phyloP scores from a whole-genome alignment of 202 grass and related monocot genomes.

The Eragrostis tef region DNA sequence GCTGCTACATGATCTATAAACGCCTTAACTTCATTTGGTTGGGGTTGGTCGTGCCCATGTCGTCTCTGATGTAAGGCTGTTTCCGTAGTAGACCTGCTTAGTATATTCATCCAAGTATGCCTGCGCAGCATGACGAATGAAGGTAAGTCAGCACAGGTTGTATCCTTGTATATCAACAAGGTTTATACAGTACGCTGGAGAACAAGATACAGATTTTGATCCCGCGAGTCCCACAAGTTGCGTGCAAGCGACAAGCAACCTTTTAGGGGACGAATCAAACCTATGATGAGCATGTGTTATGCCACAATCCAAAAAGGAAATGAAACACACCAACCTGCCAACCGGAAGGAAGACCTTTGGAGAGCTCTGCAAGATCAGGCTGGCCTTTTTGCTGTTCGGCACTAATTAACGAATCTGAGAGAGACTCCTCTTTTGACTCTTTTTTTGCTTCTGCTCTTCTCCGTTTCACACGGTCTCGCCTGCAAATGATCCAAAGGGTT shows the following conservation, averaged over 20 bases:
- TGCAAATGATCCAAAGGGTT: slow-evolving; percentile 42
- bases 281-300: background rate
- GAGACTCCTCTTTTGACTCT: slow-evolving; percentile 24
- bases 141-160: background rate
- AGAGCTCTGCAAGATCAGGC: slow-evolving; percentile 71
- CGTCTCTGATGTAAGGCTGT: slow-evolving; percentile 78
- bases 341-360: slow-evolving; percentile 78
- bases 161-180: background rate
- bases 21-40: slow-evolving; percentile 43
- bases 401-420: background rate
- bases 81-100: slow-evolving; percentile 88
- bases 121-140: slow-evolving; percentile 37
- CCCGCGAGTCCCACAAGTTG: background rate
- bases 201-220: background rate
- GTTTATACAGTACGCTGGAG: background rate
- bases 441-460: slow-evolving; percentile 72
- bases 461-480: slow-evolving; percentile 88
- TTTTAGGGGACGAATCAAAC: background rate
- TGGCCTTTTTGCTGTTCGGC: slow-evolving; percentile 54
- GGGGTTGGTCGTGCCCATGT: slow-evolving; percentile 70
- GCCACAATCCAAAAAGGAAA: background rate
- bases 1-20: background rate
- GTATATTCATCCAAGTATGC: slow-evolving; percentile 85
- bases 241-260: background rate
- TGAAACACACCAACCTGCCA: slow-evolving; percentile 65